Base-by-base conservation (phyloP, 2,329 filamentous ascomycete genomes). In the Fusarium brevicatenulatum region DNA sequence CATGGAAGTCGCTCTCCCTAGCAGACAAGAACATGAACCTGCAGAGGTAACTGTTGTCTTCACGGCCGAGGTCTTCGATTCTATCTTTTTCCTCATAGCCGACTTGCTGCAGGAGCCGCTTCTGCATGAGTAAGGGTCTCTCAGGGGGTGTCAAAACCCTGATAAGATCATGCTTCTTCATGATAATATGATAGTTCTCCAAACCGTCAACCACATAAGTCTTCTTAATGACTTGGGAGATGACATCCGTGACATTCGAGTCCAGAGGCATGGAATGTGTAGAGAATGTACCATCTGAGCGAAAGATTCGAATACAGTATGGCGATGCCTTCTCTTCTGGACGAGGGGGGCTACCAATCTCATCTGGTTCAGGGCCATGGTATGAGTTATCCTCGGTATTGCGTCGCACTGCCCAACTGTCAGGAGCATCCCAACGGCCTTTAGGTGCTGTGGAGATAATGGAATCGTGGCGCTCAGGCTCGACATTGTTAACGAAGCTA, bases 31-130 rank as follows among this genome's bases (percentile, higher is more conserved):
- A 99, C 67, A 96, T 94, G 83, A 99, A 98, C 10, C 96, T 93
- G 80, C 95, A 97, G 18, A 99, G 88, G 77, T 98, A 99, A 80
- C 95, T 97, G 81, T 98, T 97, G 84, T 99, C 96, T 82, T 99
- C 96, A 64, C 96, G 91, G 34, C 96, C 96, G 58, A 99, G 90
- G 71, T 98, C 96, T 80, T 98, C 95, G 50, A 99, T 91, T 43
- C 91, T 91, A 81, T 99, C 96, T 63, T 90, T 90, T 37, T 94
- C 91, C 64, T 93, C 91, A 79, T 98, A 99, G 15, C 96, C 96
- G 59, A 95, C 93, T 82, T 98, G 95, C 81, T 97, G 92, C 23
- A 99, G 85, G 23, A 99, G 87, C 53, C 91, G 89, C 83, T 98
- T 98, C 81, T 99, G 96, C 78, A 99, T 94, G 30, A 96, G 87